Base-by-base conservation (phyloP, 1,139 yeast species). In the Candida labiduridarum region DNA sequence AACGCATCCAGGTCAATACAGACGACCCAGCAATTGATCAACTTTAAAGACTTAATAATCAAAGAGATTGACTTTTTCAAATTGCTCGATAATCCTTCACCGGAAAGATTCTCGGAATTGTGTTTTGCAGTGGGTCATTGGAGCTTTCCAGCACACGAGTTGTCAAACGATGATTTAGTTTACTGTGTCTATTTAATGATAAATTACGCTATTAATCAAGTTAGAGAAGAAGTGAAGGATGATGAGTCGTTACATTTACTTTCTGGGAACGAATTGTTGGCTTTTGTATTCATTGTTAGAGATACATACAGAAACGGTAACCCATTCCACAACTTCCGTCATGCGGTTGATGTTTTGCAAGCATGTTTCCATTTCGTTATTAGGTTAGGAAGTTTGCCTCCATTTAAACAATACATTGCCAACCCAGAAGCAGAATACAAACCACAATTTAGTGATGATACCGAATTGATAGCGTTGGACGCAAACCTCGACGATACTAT, bases 331-430 rank as follows among this genome's bases (percentile, higher is more conserved):
- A 92, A 92, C 69, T 94, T 91, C 65, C 82, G 96, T 58, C 99
- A 94, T 69, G 97, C 97, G 0, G 89, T 90, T 14, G 99, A 94
- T 69, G 99, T 94, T 7, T 72, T 92, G 63, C 99, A 94, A 69
- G 97, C 96, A 1, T 84, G 94, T 46, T 87, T 85, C 67, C 84
- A 80, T 64, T 84, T 83, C 56, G 67, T 86, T 38, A 66, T 80
- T 5, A 66, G 78, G 45, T 69, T 85, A 52, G 71, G 72, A 14
- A 77, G 80, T 51, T 63, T 82, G 46, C 82, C 82, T 1, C 59
- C 64, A 12, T 74, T 75, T 50, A 62, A 64, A 48, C 79, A 75
- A 56, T 67, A 69, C 45, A 68, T 66, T 49, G 46, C 46, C 4
- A 66, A 72, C 50, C 74, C 78, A 1, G 58, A 58, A 36, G n/a